phyloP scores from a whole-genome alignment of 106 monocot genomes.

The Dendrobium officinale region DNA sequence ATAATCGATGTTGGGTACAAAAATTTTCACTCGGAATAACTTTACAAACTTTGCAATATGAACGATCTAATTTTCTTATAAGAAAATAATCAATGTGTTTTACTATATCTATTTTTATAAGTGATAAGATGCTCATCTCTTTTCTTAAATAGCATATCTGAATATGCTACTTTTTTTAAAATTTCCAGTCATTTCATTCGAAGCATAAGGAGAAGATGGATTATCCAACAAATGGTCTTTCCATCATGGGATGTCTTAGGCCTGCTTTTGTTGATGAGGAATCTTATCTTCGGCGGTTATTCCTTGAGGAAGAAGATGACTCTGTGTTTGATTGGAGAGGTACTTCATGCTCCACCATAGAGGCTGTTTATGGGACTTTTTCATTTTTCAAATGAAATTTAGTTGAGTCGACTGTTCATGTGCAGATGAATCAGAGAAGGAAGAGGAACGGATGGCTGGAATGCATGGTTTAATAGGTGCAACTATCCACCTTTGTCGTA shows the following conservation, averaged over 20 bases:
- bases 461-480: constrained; percentile 45
- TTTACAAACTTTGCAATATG: too few species aligned
- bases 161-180: not conserved
- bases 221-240: constrained; percentile 60
- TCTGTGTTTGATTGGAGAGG: constrained; percentile 69
- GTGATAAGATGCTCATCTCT: too few species aligned
- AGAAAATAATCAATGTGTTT: too few species aligned
- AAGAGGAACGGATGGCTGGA: constrained; percentile 43
- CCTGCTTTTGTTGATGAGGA: constrained; percentile 71
- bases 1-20: too few species aligned
- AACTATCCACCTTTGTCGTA: not conserved
- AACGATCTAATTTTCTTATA: too few species aligned
- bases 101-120: too few species aligned
- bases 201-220: constrained; percentile 38
- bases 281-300: constrained; percentile 57
- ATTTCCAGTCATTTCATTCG: constrained; percentile 33
- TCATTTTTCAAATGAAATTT: not conserved
- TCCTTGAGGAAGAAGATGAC: constrained; percentile 25
- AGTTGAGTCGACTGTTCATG: not conserved
- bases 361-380: not conserved
- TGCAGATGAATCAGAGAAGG: constrained; percentile 44
- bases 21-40: too few species aligned
- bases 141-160: not conserved
- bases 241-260: constrained; percentile 60
- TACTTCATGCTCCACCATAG: constrained; percentile 9